Percentiles rank a stretch among this genome's conserved stretches.
Evolutionary conservation across 352 stramenopile genomes (phyloP).

Genomic region (Phytophthora podocarpi): DNA sequence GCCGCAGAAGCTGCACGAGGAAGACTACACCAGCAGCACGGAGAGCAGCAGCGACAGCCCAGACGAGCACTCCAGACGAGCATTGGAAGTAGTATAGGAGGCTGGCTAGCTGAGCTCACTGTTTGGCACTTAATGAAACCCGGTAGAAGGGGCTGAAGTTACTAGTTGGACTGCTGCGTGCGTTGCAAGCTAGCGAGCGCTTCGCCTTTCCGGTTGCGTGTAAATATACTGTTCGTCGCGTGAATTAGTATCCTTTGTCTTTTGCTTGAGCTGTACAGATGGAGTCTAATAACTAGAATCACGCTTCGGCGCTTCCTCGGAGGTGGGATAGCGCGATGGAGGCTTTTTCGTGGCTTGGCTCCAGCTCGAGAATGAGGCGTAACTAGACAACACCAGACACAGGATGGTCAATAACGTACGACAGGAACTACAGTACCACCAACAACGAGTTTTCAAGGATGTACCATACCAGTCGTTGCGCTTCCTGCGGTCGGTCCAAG

Average conservation of each 20-base stretch:
- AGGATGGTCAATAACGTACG: neutral
- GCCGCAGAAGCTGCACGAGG: slow-evolving; percentile 71
- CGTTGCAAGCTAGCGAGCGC: neutral
- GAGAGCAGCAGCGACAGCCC: slow-evolving; percentile 46
- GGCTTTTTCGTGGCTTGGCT: slow-evolving; percentile 45
- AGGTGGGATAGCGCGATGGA: slow-evolving; percentile 36
- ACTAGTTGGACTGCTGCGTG: slow-evolving; percentile 4
- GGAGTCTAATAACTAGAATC: too few relatives aligned
- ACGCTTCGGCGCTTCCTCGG: too few relatives aligned
- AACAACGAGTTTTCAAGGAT: slow-evolving; percentile 3
- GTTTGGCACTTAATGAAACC: slow-evolving; percentile 40
- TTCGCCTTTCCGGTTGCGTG: slow-evolving; percentile 18
- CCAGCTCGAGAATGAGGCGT: slow-evolving; percentile 38
- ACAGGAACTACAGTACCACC: too few relatives aligned
- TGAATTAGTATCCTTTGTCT: neutral
- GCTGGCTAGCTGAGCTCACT: slow-evolving; percentile 7
- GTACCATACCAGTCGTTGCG: slow-evolving; percentile 36
- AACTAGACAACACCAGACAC: slow-evolving; percentile 36
- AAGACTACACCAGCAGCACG: slow-evolving; percentile 61
- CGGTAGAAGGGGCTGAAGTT: slow-evolving; percentile 33
- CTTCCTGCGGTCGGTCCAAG: slow-evolving; percentile 32
- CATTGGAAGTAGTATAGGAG: slow-evolving; percentile 61
- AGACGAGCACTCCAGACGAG: slow-evolving; percentile 35
- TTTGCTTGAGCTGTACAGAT: too few relatives aligned
- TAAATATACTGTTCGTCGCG: slow-evolving; percentile 35